phyloP scores from a whole-genome alignment of 164 flowering plant species.

The Macadamia tetraphylla region DNA sequence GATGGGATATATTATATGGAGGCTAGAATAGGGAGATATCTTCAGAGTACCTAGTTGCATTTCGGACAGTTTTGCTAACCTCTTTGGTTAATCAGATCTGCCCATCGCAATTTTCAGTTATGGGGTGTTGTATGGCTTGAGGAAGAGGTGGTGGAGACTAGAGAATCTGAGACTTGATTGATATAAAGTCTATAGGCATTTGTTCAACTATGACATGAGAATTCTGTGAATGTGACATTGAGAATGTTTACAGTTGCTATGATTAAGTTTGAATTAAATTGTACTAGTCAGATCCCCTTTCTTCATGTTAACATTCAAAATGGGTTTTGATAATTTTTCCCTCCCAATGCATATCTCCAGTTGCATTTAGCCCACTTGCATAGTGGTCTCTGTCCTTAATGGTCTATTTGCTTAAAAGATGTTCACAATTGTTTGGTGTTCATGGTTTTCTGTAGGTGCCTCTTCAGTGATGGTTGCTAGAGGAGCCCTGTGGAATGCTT shows the following conservation, averaged over 20 bases:
- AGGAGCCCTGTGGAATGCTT: slow-evolving; percentile 96
- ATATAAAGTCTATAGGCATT: too few species aligned
- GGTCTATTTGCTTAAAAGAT: not conserved
- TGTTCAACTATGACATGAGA: too few species aligned
- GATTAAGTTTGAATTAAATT: too few species aligned
- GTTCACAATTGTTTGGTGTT: not conserved
- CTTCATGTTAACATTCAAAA: too few species aligned
- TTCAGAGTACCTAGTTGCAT: not conserved
- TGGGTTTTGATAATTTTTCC: not conserved
- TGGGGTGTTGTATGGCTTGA: too few species aligned
- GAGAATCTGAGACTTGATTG: too few species aligned
- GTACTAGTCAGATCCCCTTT: too few species aligned
- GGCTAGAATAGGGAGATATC: not conserved
- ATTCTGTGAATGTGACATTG: too few species aligned
- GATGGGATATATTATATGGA: not conserved
- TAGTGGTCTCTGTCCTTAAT: not conserved
- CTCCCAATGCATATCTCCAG: not conserved
- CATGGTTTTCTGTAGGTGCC: slow-evolving; percentile 45
- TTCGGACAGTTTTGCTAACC: not conserved
- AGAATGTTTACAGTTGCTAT: too few species aligned
- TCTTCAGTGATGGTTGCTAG: slow-evolving; percentile 92
- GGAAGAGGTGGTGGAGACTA: too few species aligned
- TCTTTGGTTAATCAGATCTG: not conserved
- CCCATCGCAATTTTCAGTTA: too few species aligned
- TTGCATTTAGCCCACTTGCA: not conserved